These are phyloP conservation scores for Ascomycota sp. DNA, from an alignment of 2,329 filamentous ascomycete species.

Conservation along the genomic window DNA sequence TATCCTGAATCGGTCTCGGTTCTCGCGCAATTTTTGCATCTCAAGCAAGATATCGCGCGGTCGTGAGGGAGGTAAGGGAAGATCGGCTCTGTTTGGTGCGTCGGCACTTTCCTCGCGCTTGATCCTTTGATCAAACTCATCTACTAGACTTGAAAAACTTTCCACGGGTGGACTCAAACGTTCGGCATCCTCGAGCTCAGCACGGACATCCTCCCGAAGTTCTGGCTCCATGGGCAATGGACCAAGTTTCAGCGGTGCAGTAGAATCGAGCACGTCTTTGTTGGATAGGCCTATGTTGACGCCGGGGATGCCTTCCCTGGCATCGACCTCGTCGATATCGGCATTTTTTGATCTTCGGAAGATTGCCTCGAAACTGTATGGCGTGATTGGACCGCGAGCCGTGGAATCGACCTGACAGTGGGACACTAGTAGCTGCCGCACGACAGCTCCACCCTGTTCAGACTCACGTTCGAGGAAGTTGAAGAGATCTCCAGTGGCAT, in stretches of 20 bases:
- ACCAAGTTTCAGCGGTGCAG: constrained; percentile 49
- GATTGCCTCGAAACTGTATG: constrained; percentile 41
- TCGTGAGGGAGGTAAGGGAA: constrained; percentile 73
- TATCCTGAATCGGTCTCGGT: constrained; percentile 78
- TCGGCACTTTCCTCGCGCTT: constrained; percentile 84
- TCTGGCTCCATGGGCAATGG: constrained; percentile 68
- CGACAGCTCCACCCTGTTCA: constrained; percentile 57
- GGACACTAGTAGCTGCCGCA: constrained; percentile 50
- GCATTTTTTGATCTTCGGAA: constrained; percentile 35
- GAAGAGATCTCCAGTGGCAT: constrained; percentile 64
- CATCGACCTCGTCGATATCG: constrained; percentile 41
- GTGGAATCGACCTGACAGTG: constrained; percentile 38
- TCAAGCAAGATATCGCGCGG: constrained; percentile 85
- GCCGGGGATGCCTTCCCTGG: constrained; percentile 43
- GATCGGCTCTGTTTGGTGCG: constrained; percentile 53
- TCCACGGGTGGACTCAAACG: constrained; percentile 48
- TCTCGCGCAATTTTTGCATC: constrained; percentile 82
- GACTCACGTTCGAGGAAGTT: constrained; percentile 79
- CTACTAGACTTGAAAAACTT: constrained; percentile 55
- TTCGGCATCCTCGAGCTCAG: constrained; percentile 74
- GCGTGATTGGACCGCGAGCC: constrained; percentile 40
- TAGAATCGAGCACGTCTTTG: constrained; percentile 35
- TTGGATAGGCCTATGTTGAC: constrained; percentile 41
- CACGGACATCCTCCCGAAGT: constrained; percentile 65
- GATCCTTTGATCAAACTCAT: constrained; percentile 72